These are phyloP conservation scores for Suillus spraguei DNA, from an alignment of 768 basidiomycete genomes.

Conservation along the genomic window DNA sequence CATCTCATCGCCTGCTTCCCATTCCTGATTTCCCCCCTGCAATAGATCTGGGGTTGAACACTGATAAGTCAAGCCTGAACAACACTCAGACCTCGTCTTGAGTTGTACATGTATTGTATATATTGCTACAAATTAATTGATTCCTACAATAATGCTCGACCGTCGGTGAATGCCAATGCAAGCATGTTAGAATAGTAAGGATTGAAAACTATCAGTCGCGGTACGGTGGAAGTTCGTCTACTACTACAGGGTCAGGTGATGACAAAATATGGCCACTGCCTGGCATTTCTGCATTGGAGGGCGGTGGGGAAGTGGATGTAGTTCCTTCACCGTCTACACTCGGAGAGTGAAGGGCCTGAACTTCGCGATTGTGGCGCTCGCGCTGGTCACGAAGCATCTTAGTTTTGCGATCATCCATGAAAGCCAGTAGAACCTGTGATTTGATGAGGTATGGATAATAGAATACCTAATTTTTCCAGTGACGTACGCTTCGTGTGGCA, in stretches of 20 bases:
- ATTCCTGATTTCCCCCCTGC: conserved; percentile 27
- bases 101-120: neutral
- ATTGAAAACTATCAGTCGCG: conserved; percentile 5
- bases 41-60: conserved; percentile 14
- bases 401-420: conserved; percentile 73
- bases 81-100: neutral
- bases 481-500: conserved; percentile 56
- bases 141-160: neutral
- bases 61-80: conserved; percentile 6
- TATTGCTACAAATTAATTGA: neutral
- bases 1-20: conserved; percentile 36
- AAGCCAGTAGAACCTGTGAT: conserved; percentile 72
- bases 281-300: conserved; percentile 23
- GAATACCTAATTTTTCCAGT: neutral
- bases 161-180: neutral
- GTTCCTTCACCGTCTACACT: neutral
- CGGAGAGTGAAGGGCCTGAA: conserved; percentile 15
- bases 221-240: conserved; percentile 27
- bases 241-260: conserved; percentile 14
- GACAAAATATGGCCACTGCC: conserved; percentile 26
- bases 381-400: conserved; percentile 57
- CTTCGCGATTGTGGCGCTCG: conserved; percentile 53
- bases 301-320: conserved; percentile 1
- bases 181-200: neutral
- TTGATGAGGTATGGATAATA: conserved; percentile 2